Base-by-base conservation (phyloP, 2,329 filamentous ascomycete species). In the Penicillium sp. region DNA sequence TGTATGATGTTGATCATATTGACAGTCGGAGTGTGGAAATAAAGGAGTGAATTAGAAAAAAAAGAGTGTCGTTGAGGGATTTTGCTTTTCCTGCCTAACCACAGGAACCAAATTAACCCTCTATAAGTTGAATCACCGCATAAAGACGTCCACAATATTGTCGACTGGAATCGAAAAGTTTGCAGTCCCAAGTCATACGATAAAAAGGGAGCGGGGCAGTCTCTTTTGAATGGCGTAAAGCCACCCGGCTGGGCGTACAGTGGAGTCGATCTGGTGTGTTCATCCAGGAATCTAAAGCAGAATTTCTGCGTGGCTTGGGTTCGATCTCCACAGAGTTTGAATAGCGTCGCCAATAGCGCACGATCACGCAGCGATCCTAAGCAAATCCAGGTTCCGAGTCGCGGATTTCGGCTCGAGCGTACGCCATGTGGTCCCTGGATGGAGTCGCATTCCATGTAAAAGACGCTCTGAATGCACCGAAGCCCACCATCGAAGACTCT, bases 321-420 rank as follows among this genome's bases (percentile, higher is more conserved):
- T 11, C 11, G 50, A 54, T 45, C 52, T 41, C 48, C 48, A 31
- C 22, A 46, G 33, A 52, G 10, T 52, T 57, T 48, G 52, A 57
- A 60, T 64, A 64, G 62, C 63, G 24, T 55, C n/a, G 27, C 57
- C 53, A 62, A 62, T 64, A 64, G 62, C 44, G 58, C 49, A 44
- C 21, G 44, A 56, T 43, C 43, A 33, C 13, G 31, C 50, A 37
- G 46, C 55, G 59, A 62, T 64, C 60, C 26, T 14, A 24, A 22
- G 29, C 33, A 24, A 27, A 31, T 26, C 41, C 48, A 48, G 22
- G 39, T 45, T 26, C n/a, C 16, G 29, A 31, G 10, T 31, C 29
- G 5, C 29, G 29, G 29, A 14, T 5, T 53, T 22, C 24, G 53
- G 27, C 19, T 52, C 14, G 14, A 55, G 14, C 43, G 45, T 44